Base-by-base conservation (phyloP, 176 grass and related monocot genomes). In the Zoysia pacifica region DNA sequence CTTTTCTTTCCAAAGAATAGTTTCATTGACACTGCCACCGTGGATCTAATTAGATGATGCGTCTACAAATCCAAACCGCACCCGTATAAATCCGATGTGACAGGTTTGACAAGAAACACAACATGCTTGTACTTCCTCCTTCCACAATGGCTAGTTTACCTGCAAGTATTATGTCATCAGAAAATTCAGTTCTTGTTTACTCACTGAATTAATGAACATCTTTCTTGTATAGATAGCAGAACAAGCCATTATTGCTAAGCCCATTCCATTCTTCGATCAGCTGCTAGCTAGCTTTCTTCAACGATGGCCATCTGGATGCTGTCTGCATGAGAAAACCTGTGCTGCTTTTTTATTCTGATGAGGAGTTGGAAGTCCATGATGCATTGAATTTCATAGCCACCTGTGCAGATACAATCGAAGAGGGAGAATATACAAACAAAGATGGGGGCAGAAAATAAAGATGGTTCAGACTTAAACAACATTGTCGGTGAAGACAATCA, bases 241-340 rank as follows among this genome's bases (percentile, higher is more conserved):
- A 44, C 86, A 81, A 58, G 86, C 86, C 70, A 88, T 88, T 84
- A 56, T 88, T 0, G 70, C 66, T 55, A 88, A 88, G 73, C 81
- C 81, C 56, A 88, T 84, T 76, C 86, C 81, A 16, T 88, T 88
- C 65, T 88, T 84, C 1, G 35, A 88, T 35, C 86, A 88, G 69
- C 37, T 88, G 48, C 81, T 84, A 70, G 28, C 28, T 28, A 28
- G 70, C 67, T 41, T 76, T 88, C 47, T 88, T 84, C 36, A 63
- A 73, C 4, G 81, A 84, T 75, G 83, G 65, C 48, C 65, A 67
- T 47, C 55, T 76, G 35, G 86, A 88, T 84, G 81, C 48, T 58
- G 86, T n/a, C 55, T 80, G 48, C 14, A 47, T 80, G 76, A 80
- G 65, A 63, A 42, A 84, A 47, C 76, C 42, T 35, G 39, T 55